phyloP scores from a whole-genome alignment of 1,284 basidiomycete genomes.

The Malassezia japonica region DNA sequence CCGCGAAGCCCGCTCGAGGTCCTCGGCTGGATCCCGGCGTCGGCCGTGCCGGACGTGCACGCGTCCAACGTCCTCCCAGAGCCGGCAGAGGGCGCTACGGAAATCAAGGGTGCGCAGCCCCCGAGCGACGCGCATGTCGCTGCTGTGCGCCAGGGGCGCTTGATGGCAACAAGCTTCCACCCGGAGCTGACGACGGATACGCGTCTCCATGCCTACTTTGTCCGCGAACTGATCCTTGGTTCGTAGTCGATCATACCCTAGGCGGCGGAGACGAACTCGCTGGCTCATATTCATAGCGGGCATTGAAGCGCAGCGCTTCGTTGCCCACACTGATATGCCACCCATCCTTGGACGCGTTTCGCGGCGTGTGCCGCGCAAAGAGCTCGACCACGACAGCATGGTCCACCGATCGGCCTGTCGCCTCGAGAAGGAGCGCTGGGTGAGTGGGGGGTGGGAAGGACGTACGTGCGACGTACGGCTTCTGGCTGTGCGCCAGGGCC shows the following conservation, averaged over 20 bases:
- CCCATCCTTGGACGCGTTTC: slow-evolving; percentile 31
- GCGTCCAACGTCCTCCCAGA: slow-evolving; percentile 6
- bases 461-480: slow-evolving; percentile 9
- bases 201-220: slow-evolving; percentile 80
- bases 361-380: slow-evolving; percentile 39
- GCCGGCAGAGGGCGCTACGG: not conserved
- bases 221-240: slow-evolving; percentile 40
- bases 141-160: slow-evolving; percentile 71
- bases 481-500: slow-evolving; percentile 12
- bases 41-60: slow-evolving; percentile 33
- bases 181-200: slow-evolving; percentile 81
- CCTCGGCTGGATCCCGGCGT: slow-evolving; percentile 61
- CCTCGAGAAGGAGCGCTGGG: not conserved
- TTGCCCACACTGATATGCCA: slow-evolving; percentile 54
- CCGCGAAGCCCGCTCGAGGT: slow-evolving; percentile 51
- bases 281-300: not conserved
- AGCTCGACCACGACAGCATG: slow-evolving; percentile 32
- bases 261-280: not conserved
- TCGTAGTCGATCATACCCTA: slow-evolving; percentile 8
- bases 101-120: not conserved
- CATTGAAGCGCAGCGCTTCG: slow-evolving; percentile 57
- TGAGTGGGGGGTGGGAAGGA: not conserved
- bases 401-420: not conserved
- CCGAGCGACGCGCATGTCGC: slow-evolving; percentile 57
- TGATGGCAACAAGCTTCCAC: slow-evolving; percentile 84